Conservation (phyloP, 1,284 basidiomycete species). For the Puccinia coronata region DNA sequence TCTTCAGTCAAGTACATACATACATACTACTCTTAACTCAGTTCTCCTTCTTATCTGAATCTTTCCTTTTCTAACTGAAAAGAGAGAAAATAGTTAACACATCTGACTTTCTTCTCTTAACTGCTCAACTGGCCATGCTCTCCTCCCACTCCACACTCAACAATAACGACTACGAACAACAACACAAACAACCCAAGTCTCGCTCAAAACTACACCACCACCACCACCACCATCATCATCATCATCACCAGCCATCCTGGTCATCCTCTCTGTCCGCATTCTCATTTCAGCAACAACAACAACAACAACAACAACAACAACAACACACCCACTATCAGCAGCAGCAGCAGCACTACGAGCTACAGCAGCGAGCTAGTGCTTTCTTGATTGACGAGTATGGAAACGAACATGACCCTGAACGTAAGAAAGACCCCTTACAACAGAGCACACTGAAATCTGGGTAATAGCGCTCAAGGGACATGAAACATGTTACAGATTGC, state of each 20-base stretch:
- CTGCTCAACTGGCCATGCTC: background rate
- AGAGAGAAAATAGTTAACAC: no score
- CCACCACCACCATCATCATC: background rate
- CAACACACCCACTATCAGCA: background rate
- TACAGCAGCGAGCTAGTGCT: background rate
- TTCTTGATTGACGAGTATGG: constrained; percentile 36
- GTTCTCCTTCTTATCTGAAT: no score
- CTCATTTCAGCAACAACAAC: background rate
- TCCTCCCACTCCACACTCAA: background rate
- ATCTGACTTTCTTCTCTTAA: no score
- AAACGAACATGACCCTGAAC: constrained; percentile 35
- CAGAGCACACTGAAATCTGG: background rate
- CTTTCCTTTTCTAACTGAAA: no score
- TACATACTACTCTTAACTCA: no score
- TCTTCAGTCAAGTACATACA: no score
- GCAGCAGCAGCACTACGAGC: background rate
- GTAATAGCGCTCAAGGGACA: background rate
- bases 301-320: no score
- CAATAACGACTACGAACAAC: background rate
- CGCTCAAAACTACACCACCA: constrained; percentile 8
- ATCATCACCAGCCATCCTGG: background rate
- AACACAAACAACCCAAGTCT: background rate
- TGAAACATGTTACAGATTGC: background rate
- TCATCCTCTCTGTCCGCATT: constrained; percentile 12
- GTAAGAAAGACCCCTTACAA: background rate